Percentiles rank a stretch among this genome's conserved stretches.
Evolutionary conservation across 75 land plant species (phyloP).

Genomic region (Cunninghamia lanceolata): DNA sequence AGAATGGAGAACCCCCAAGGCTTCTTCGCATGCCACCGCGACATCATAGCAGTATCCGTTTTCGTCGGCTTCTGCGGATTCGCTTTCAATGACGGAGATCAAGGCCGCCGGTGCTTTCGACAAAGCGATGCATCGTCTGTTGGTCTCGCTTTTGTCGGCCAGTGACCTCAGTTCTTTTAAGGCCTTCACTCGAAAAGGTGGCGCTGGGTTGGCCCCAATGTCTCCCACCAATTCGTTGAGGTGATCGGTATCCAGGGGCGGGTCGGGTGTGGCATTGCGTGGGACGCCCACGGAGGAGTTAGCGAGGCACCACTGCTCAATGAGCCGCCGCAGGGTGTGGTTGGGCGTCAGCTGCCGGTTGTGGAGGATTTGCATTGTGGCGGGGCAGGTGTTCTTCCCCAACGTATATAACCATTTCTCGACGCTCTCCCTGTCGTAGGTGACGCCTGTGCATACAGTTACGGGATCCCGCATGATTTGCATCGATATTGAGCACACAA

Average conservation of each 20-base stretch:
- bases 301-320: too few species aligned
- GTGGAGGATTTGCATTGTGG: conserved; percentile 30
- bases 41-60: background rate
- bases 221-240: background rate
- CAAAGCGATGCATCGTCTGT: conserved; percentile 29
- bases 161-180: conserved; percentile 33
- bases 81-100: conserved; percentile 5
- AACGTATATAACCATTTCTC: conserved; percentile 50
- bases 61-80: background rate
- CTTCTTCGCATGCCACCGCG: background rate
- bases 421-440: conserved; percentile 17
- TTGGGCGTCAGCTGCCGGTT: too few species aligned
- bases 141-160: conserved; percentile 49
- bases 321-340: too few species aligned
- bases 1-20: background rate
- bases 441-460: background rate
- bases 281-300: too few species aligned
- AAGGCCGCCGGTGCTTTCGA: conserved; percentile 34
- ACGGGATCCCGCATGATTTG: too few species aligned
- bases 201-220: too few species aligned
- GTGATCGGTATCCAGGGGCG: background rate
- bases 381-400: conserved; percentile 47
- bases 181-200: background rate
- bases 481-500: too few species aligned
- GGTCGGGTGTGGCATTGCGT: conserved; percentile 19